A percentile compares a stretch with the other conserved stretches of the same genome.
phyloP scores from a whole-genome alignment of 345 rosid genomes.

The Moricandia moricandioides region DNA sequence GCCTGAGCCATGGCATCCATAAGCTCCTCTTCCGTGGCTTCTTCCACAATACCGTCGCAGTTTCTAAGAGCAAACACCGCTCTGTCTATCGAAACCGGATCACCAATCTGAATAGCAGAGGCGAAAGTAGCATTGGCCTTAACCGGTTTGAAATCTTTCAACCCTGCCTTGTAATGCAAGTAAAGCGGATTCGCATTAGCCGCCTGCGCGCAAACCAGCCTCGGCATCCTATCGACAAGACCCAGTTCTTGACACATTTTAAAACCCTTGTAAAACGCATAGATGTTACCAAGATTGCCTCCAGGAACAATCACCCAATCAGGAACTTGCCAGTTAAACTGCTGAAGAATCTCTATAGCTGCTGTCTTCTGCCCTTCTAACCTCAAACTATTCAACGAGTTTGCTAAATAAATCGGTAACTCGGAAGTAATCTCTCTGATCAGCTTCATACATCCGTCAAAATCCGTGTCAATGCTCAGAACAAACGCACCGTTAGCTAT shows the following conservation, averaged over 20 bases:
- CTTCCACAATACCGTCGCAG: constrained; percentile 73
- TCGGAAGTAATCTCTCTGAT: constrained; percentile 70
- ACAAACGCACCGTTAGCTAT: constrained; percentile 85
- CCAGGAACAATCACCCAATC: constrained; percentile 90
- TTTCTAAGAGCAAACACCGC: constrained; percentile 65
- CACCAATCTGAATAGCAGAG: constrained; percentile 84
- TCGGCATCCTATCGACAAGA: constrained; percentile 63
- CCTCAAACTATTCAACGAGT: constrained; percentile 71
- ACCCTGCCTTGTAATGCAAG: constrained; percentile 59
- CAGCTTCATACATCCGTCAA: constrained; percentile 81
- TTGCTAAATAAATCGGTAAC: constrained; percentile 69
- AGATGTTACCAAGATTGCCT: constrained; percentile 78
- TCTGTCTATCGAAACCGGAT: constrained; percentile 86
- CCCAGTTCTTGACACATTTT: constrained; percentile 74
- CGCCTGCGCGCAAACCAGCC: constrained; percentile 81
- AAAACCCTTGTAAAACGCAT: constrained; percentile 80
- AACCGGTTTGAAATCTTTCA: constrained; percentile 64
- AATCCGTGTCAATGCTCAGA: constrained; percentile 73
- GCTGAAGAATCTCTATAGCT: constrained; percentile 82
- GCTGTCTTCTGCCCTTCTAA: constrained; percentile 84
- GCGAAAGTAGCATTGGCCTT: constrained; percentile 68
- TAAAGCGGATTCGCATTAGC: constrained; percentile 88
- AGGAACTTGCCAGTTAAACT: constrained; percentile 79
- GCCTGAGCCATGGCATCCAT: constrained; percentile 90
- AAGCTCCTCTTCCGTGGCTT: constrained; percentile 76